These are phyloP conservation scores for Fomes fomentarius DNA, from an alignment of 1,284 basidiomycete species.

Conservation along the genomic window DNA sequence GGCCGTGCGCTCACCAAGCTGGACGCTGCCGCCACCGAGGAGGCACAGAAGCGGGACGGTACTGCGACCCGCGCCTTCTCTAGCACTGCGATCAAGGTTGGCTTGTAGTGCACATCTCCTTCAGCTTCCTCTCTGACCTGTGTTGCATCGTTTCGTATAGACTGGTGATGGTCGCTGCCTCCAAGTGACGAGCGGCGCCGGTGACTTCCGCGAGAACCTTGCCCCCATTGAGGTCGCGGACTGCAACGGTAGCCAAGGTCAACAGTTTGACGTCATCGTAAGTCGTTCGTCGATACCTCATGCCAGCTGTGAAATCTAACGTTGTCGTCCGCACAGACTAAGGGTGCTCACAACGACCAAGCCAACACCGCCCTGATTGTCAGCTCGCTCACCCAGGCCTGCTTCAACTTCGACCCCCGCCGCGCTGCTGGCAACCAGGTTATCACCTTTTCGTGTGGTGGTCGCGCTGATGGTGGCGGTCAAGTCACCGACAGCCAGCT, in stretches of 20 bases:
- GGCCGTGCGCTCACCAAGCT: neutral
- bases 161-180: conserved; percentile 7
- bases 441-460: conserved; percentile 8
- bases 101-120: neutral
- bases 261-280: conserved; percentile 2
- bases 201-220: conserved; percentile 11
- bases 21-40: conserved; percentile 2
- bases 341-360: conserved; percentile 5
- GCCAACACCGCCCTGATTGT: conserved; percentile 4
- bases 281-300: neutral
- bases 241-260: conserved; percentile 4
- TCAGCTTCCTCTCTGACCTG: neutral
- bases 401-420: conserved; percentile 10
- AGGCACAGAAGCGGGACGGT: conserved; percentile 9
- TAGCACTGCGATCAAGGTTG: conserved; percentile 2
- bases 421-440: conserved; percentile 9
- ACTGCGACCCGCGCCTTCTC: conserved; percentile 6
- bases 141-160: neutral
- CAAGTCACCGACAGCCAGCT: conserved; percentile 8
- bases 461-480: conserved; percentile 8
- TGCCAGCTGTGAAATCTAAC: neutral
- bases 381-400: conserved; percentile 3
- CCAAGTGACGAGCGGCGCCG: conserved; percentile 1
- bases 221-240: conserved; percentile 2
- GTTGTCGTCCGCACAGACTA: neutral